Percentiles rank a stretch among this genome's conserved stretches.
Conservation (phyloP, 805 yeast genomes). For the Zygotorulaspora florentina region DNA sequence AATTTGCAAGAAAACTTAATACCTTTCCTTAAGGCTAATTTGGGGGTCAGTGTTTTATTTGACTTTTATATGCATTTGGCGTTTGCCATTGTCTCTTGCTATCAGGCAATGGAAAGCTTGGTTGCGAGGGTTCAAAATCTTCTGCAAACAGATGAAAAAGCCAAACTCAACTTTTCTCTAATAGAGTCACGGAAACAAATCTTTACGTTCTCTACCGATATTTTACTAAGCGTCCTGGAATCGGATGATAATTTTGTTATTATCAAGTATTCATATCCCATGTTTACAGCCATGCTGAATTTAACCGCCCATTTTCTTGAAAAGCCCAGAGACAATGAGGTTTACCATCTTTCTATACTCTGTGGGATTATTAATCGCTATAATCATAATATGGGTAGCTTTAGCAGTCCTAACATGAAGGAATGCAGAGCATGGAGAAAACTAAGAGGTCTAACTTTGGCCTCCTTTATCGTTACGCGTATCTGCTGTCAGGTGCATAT, state of each 20-base stretch:
- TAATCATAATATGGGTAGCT: background rate
- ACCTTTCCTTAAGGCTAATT: background rate
- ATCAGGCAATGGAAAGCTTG: background rate
- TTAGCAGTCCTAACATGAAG: background rate
- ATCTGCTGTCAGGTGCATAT: conserved; percentile 3
- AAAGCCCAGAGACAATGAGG: background rate
- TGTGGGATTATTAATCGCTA: background rate
- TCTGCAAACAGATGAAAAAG: background rate
- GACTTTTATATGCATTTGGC: background rate
- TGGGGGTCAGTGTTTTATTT: background rate
- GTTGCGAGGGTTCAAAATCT: background rate
- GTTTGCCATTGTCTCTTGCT: background rate
- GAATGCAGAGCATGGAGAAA: background rate
- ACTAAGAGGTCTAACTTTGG: background rate
- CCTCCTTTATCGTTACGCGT: conserved; percentile 2
- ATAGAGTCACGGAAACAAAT: background rate
- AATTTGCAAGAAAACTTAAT: background rate
- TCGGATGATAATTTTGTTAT: background rate
- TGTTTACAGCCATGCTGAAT: background rate
- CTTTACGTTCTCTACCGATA: background rate
- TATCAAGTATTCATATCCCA: background rate
- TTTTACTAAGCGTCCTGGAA: background rate
- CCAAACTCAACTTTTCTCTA: background rate
- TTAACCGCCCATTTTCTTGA: background rate
- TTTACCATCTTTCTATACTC: background rate